Base-by-base conservation (phyloP, 371 early-diverging fungal species). In the Mortierella sp. region DNA sequence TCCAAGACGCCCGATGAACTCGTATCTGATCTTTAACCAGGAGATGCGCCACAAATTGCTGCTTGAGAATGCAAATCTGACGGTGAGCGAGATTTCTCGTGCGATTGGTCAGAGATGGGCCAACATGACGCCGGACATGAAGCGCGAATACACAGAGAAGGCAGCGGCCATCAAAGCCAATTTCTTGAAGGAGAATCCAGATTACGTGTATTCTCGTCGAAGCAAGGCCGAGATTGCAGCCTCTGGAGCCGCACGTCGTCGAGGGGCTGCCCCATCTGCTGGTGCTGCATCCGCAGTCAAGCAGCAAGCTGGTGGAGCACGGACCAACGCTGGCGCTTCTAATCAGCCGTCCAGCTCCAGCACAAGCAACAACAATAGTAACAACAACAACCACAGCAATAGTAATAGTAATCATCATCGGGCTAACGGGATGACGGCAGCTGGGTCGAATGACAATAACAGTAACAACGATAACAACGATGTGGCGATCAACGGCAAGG, bases 1-100 rank as follows among this genome's bases (percentile, higher is more conserved):
- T 50, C 64, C 87, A 32, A 87, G 87, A 69, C 81, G 89, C n/a
- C 88, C 90, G 15, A 87, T 87, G 46, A 90, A 90, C 64, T 88
- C 89, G 4, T 90, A 86, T 61, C 57, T 90, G 39, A 69, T 90
- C 17, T 90, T 86, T 46, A 90, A 88, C 61, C 76, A 84, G 39
- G 87, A 87, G 50, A 83, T 85, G 80, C 84, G 90, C n/a, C 86
- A 82, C 47, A 80, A 85, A 64, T 62, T 90, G 28, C 66, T 86
- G 31, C 79, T 83, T 26, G 73, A 78, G 21, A 83, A 86, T 51
- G 86, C 85, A 30, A 84, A 87, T 28, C 53, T 87, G 56, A 79
- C 82, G 0, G 85, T 87, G 11, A 83, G 87, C 17, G 87, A 87
- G 68, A 86, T 90, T 47, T 86, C 87, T 34, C 84, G 83, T 69